phyloP scores from a whole-genome alignment of 2,329 filamentous ascomycete genomes.

The Talaromyces amestolkiae region DNA sequence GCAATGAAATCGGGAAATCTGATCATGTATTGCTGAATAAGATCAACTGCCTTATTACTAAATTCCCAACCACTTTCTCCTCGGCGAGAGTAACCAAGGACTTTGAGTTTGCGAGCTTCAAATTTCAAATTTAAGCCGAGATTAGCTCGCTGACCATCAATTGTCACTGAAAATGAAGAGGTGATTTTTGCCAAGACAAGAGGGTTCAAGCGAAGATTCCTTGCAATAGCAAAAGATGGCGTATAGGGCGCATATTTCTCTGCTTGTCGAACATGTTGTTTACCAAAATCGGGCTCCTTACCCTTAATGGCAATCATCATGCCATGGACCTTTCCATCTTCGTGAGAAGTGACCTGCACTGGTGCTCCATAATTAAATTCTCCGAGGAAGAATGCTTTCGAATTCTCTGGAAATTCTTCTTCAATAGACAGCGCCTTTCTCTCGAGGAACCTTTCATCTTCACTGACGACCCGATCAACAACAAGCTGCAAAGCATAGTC shows the following conservation, averaged over 20 bases:
- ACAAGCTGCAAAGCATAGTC: constrained; percentile 89
- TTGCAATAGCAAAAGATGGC: constrained; percentile 85
- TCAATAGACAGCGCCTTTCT: constrained; percentile 81
- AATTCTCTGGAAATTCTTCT: constrained; percentile 82
- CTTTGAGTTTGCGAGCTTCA: constrained; percentile 90
- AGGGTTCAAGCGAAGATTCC: constrained; percentile 75
- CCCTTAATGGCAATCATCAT: constrained; percentile 69
- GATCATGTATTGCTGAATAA: constrained; percentile 86
- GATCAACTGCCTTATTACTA: constrained; percentile 73
- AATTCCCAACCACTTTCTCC: constrained; percentile 91
- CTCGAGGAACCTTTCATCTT: constrained; percentile 91
- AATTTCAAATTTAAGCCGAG: constrained; percentile 96
- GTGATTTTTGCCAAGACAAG: constrained; percentile 93
- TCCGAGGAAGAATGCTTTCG: constrained; percentile 87
- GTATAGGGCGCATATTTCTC: constrained; percentile 72
- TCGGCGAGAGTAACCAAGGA: constrained; percentile 90
- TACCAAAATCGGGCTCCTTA: constrained; percentile 79
- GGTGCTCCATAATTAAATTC: constrained; percentile 91
- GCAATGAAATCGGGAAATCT: constrained; percentile 94
- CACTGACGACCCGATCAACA: constrained; percentile 84
- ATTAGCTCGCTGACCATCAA: constrained; percentile 81
- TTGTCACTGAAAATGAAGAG: constrained; percentile 82
- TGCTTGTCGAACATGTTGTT: constrained; percentile 66
- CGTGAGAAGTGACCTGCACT: constrained; percentile 74
- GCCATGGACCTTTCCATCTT: constrained; percentile 71